Base-by-base conservation (phyloP, 768 basidiomycete species). In the Jaapia argillacea region DNA sequence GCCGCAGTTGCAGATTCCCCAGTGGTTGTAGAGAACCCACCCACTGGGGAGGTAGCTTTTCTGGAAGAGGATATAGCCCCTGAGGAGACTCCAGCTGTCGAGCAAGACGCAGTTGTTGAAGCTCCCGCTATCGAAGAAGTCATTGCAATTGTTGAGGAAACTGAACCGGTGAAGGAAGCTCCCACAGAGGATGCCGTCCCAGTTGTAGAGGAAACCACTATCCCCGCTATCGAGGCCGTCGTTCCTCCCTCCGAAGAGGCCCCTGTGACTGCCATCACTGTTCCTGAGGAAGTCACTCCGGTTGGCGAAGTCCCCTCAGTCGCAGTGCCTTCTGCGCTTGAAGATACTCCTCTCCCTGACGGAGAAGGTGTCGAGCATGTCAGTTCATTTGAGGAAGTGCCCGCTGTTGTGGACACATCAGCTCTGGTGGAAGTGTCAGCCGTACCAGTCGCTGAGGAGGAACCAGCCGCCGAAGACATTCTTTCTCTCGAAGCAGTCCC, bases 61-160 rank as follows among this genome's bases (percentile, higher is more conserved):
- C 20, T 27, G 10, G 50, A 43, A 14, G 49, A 38, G 16, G n/a
- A 38, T 3, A 7, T 12, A 2, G 46, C 31, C 21, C 31, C 20
- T 14, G 41, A 24, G 24, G 50, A 45, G 16, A 26, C 42, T 28
- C 7, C 16, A 6, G 43, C 33, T 20, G 44, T 36, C 22, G 42
- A 47, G 24, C 46, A 50, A 40, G 18, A 18, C 36, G 24, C 25
- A 18, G n/a, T 20, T 10, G 39, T 33, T 37, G 39, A 16, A 18
- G 44, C 24, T 16, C 20, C 23, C 23, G 43, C 42, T n/a, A 27
- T 44, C 27, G 45, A 44, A 16, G 48, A 49, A 23, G 31, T 36
- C 7, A 24, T 36, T 6, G 42, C 43, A 39, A 45, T 24, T 21
- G 21, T 31, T 21, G 43, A 41, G 20, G 36, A 45, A 35, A 25